Evolutionary conservation across 306 rosid genomes (phyloP).

Genomic region (Sicyos baderoa): DNA sequence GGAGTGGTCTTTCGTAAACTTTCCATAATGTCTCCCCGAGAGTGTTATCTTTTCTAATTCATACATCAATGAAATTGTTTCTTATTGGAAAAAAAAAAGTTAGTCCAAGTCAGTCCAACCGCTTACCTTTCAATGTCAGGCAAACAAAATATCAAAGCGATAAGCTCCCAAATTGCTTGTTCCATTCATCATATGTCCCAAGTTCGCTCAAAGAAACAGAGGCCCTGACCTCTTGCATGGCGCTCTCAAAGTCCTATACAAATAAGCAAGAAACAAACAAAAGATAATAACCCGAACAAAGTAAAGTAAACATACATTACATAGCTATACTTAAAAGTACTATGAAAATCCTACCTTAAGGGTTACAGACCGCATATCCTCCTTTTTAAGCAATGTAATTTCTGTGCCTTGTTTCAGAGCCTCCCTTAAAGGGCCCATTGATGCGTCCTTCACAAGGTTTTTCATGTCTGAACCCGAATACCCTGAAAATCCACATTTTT

Average conservation of each 20-base stretch:
- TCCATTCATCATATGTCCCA: constrained; percentile 64
- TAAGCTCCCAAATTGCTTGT: constrained; percentile 68
- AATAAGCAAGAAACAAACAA: constrained; percentile 1
- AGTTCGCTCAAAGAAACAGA: constrained; percentile 73
- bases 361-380: constrained; percentile 67
- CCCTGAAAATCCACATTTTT: constrained; percentile 36
- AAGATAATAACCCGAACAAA: constrained; percentile 16
- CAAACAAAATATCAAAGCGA: constrained; percentile 5
- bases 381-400: constrained; percentile 55
- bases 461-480: constrained; percentile 97
- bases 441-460: constrained; percentile 85
- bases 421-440: constrained; percentile 96
- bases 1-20: no score
- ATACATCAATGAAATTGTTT: no score
- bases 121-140: constrained; percentile 3
- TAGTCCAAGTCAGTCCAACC: background rate
- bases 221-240: constrained; percentile 77
- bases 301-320: no score
- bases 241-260: constrained; percentile 54
- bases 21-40: no score
- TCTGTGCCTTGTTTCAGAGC: constrained; percentile 65
- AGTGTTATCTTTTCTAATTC: no score
- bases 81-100: no score
- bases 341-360: constrained; percentile 46
- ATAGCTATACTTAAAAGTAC: background rate